Evolutionary conservation across 805 yeast species (phyloP).

Genomic region (Saccharomycopsis olivae): DNA sequence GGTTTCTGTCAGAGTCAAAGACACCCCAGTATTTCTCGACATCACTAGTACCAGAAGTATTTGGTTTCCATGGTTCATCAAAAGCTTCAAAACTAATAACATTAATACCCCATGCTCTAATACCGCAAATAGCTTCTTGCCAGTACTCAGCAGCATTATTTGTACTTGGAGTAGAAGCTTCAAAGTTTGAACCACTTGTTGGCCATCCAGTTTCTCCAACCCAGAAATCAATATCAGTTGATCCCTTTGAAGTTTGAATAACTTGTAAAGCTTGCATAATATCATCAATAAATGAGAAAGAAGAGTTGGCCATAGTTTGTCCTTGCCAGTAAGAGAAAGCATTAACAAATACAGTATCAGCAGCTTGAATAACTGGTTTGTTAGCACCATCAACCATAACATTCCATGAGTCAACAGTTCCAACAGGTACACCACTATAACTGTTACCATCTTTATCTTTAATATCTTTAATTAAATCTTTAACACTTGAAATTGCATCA

Average conservation of each 20-base stretch:
- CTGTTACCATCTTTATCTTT: constrained; percentile 75
- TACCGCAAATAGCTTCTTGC: constrained; percentile 84
- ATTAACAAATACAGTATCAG: constrained; percentile 84
- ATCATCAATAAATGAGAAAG: constrained; percentile 90
- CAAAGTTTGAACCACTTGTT: constrained; percentile 68
- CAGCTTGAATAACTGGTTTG: constrained; percentile 59
- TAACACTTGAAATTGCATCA: constrained; percentile 49
- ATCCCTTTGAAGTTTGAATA: constrained; percentile 78
- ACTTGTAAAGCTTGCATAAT: constrained; percentile 94
- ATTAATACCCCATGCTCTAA: constrained; percentile 93
- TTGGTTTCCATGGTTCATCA: constrained; percentile 95
- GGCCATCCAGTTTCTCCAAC: constrained; percentile 99
- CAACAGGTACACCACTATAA: constrained; percentile 64
- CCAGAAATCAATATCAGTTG: constrained; percentile 81
- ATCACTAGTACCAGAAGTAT: constrained; percentile 71
- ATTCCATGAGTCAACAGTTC: constrained; percentile 96
- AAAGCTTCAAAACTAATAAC: constrained; percentile 90
- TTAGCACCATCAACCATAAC: constrained; percentile 71
- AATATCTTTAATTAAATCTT: constrained; percentile 46
- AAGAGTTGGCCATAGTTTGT: constrained; percentile 70
- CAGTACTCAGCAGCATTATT: constrained; percentile 72
- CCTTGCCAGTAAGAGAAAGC: constrained; percentile 99
- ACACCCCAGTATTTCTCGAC: constrained; percentile 97
- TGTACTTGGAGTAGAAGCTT: constrained; percentile 53
- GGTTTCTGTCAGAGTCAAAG: constrained; percentile 40